A percentile compares a stretch with the other conserved stretches of the same genome.
Conservation (phyloP, 2,329 filamentous ascomycete species). For the Aspergillus luchuensis region DNA sequence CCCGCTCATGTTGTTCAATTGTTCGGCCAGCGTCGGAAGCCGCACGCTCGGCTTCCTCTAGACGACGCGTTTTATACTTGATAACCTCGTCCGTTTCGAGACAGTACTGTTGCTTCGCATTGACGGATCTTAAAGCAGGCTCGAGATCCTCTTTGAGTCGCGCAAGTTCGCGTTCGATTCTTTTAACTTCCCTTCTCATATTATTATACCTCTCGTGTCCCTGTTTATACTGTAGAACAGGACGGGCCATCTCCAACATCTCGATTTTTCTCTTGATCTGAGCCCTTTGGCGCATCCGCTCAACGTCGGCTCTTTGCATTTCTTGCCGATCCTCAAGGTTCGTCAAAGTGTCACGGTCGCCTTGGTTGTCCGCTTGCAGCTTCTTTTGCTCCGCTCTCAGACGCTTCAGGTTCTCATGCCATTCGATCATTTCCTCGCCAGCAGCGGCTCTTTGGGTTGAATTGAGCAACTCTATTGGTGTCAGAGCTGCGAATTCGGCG, state of each 20-base stretch:
- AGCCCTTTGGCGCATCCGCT: slow-evolving; percentile 75
- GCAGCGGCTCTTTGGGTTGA: slow-evolving; percentile 90
- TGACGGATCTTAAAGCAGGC: slow-evolving; percentile 70
- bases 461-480: slow-evolving; percentile 75
- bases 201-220: slow-evolving; percentile 52
- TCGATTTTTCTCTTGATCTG: slow-evolving; percentile 65
- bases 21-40: slow-evolving; percentile 45
- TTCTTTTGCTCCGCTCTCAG: slow-evolving; percentile 70
- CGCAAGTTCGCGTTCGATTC: slow-evolving; percentile 59
- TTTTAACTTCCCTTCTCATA: slow-evolving; percentile 58
- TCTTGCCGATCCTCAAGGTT: slow-evolving; percentile 73
- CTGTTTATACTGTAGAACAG: slow-evolving; percentile 66
- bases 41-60: slow-evolving; percentile 58
- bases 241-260: slow-evolving; percentile 65
- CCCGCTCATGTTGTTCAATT: slow-evolving; percentile 42
- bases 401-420: slow-evolving; percentile 73
- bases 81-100: slow-evolving; percentile 58
- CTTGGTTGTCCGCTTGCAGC: slow-evolving; percentile 59
- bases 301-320: slow-evolving; percentile 76
- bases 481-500: slow-evolving; percentile 85
- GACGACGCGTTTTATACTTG: slow-evolving; percentile 54
- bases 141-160: slow-evolving; percentile 63
- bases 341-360: slow-evolving; percentile 63
- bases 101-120: slow-evolving; percentile 68
- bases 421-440: slow-evolving; percentile 73